A percentile compares a stretch with the other conserved stretches of the same genome.
Conservation (phyloP, 345 rosid species). For the Salix koriyanagi region DNA sequence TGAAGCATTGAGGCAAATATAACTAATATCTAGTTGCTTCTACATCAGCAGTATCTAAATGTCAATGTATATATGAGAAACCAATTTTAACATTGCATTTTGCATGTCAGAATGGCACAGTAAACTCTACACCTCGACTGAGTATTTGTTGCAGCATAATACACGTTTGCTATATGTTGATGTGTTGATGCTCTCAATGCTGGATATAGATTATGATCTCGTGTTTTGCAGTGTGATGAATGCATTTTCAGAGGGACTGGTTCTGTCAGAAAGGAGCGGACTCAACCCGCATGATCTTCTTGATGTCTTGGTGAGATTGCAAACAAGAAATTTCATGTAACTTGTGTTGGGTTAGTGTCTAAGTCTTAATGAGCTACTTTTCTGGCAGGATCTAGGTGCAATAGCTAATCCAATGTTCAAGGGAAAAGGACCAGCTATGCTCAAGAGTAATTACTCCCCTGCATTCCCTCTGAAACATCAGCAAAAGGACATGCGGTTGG, state of each 20-base stretch:
- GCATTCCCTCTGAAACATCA: conserved; percentile 90
- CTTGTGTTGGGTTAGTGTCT: not conserved
- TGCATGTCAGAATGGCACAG: not conserved
- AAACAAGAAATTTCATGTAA: not conserved
- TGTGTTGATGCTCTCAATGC: not conserved
- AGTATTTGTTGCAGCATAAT: no score
- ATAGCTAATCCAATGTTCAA: conserved; percentile 78
- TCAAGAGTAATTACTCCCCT: conserved; percentile 55
- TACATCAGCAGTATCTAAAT: not conserved
- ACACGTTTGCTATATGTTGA: not conserved
- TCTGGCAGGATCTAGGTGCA: conserved; percentile 74
- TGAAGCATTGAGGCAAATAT: not conserved
- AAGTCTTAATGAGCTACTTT: conserved; percentile 3
- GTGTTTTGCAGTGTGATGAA: conserved; percentile 65
- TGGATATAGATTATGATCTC: not conserved
- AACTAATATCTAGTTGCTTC: no score
- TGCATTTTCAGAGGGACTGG: conserved; percentile 90
- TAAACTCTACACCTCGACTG: no score
- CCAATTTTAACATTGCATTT: not conserved
- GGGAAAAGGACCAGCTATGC: conserved; percentile 84
- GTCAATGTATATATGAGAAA: not conserved
- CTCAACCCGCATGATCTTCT: conserved; percentile 67
- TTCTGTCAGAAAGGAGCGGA: conserved; percentile 73
- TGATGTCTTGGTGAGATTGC: conserved; percentile 62
- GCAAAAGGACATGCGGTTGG: conserved; percentile 93